Base-by-base conservation (phyloP, 345 rosid species). In the Anastatica hierochuntica region DNA sequence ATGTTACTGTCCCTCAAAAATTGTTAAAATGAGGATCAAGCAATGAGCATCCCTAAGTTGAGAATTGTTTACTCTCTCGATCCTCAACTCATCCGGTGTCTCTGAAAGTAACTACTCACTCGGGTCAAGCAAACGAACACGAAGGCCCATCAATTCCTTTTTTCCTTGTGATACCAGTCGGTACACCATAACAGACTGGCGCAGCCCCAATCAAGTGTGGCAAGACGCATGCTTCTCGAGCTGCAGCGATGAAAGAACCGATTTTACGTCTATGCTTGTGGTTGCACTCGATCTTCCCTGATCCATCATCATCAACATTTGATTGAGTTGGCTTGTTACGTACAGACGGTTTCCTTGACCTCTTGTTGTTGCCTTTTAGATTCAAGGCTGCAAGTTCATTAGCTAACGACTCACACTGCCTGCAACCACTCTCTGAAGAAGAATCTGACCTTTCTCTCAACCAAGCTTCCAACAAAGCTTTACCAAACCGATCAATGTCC, bases 181-280 rank as follows among this genome's bases (percentile, higher is more conserved):
- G 95, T 43, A 90, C 92, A 17, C 98, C 98, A 38, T 90, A 86
- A 49, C 98, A 90, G 0, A 90, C 98, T 0, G 98, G 98, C 0
- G 98, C 69, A n/a, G 96, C 98, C 24, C 98, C 98, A 10, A 78
- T 85, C 67, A 92, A 64, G 72, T 70, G 77, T 1, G 77, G 83
- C 14, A 92, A 77, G 6, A 56, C 75, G 67, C 96, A 88, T 12
- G 76, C 83, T 38, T 85, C 85, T 8, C 96, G 77, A 42, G 96
- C 95, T 39, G 42, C 76, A 4, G 80, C 77, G 71, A 88, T 85
- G 54, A 88, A 83, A 0, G 94, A 79, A 27, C 88, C 95, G 6
- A 92, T 73, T 53, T 58, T 88, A 8, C 77, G 82, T 62, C 78
- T 61, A n/a, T 46, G 55, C 17, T 43, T 53, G 60, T 76, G 90